A percentile compares a stretch with the other conserved stretches of the same genome.
Conservation (phyloP, 2,329 filamentous ascomycete species). For the Pyricularia pennisetigena region DNA sequence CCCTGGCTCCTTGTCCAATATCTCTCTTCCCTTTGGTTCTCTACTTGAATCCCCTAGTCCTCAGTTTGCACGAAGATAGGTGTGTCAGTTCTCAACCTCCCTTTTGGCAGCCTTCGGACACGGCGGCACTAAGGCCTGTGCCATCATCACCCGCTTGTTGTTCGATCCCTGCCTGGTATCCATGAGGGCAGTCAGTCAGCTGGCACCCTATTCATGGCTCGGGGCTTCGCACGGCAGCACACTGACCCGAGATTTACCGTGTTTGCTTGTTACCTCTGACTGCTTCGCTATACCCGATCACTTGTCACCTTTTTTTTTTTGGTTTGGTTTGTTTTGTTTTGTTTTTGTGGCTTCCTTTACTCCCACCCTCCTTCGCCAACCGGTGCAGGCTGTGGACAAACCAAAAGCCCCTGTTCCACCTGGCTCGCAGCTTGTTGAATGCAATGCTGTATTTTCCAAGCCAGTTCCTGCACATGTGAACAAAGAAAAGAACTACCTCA, state of each 20-base stretch:
- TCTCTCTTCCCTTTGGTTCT: not conserved
- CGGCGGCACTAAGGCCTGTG: not conserved
- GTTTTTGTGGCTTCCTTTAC: not conserved
- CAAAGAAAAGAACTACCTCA: not conserved
- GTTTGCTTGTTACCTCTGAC: not conserved
- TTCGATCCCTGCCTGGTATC: not conserved
- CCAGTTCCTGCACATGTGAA: not conserved
- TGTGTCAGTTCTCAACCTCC: not conserved
- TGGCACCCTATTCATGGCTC: not conserved
- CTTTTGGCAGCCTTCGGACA: not conserved
- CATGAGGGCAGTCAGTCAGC: not conserved
- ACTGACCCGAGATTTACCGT: not conserved
- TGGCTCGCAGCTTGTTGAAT: not conserved
- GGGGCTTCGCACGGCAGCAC: not conserved
- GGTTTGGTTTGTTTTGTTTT: too few relatives aligned
- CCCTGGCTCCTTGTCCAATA: not conserved
- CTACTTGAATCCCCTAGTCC: not conserved
- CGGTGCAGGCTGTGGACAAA: not conserved
- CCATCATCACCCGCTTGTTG: not conserved
- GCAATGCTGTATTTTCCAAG: not conserved
- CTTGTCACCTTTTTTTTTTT: constrained; percentile 5
- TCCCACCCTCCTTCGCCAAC: not conserved
- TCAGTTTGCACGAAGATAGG: not conserved
- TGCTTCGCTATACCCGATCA: constrained; percentile 3
- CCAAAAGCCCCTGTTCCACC: not conserved